phyloP scores from a whole-genome alignment of 2,329 filamentous ascomycete species.

The Sporothrix dimorphospora region DNA sequence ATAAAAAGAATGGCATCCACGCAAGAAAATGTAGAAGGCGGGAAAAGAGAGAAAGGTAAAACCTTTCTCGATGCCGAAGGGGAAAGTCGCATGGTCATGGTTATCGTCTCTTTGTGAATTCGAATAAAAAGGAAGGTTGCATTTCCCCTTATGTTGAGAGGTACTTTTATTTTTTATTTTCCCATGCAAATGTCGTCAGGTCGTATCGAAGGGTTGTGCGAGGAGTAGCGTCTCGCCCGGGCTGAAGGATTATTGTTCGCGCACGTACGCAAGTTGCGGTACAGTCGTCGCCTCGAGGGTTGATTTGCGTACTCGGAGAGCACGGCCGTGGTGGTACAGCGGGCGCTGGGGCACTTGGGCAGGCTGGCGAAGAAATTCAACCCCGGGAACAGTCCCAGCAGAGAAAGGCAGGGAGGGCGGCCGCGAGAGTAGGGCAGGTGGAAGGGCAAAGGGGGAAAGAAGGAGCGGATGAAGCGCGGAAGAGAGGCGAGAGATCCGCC shows the following conservation, averaged over 20 bases:
- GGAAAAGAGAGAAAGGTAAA: neutral
- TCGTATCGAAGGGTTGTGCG: slow-evolving; percentile 16
- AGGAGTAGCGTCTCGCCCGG: slow-evolving; percentile 13
- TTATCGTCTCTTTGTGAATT: slow-evolving; percentile 27
- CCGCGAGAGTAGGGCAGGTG: neutral
- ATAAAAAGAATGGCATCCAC: neutral
- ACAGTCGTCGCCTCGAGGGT: neutral
- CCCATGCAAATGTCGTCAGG: slow-evolving; percentile 26
- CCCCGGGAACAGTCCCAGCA: no score
- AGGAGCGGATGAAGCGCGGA: slow-evolving; percentile 10
- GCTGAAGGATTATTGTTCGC: neutral
- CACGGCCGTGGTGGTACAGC: no score
- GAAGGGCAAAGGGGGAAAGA: neutral
- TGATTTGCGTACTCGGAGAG: neutral
- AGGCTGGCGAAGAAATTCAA: no score
- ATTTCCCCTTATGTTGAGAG: slow-evolving; percentile 13
- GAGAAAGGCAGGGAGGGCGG: neutral
- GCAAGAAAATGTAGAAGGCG: slow-evolving; percentile 1
- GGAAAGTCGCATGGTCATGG: slow-evolving; percentile 19
- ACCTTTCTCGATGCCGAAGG: neutral
- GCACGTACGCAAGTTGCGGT: neutral
- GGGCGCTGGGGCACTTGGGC: no score
- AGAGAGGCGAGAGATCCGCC: slow-evolving; percentile 16
- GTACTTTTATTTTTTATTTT: slow-evolving; percentile 22
- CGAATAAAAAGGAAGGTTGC: slow-evolving; percentile 14